Evolutionary conservation across 106 monocot species (phyloP).

Genomic region (Phalaenopsis aphrodite): DNA sequence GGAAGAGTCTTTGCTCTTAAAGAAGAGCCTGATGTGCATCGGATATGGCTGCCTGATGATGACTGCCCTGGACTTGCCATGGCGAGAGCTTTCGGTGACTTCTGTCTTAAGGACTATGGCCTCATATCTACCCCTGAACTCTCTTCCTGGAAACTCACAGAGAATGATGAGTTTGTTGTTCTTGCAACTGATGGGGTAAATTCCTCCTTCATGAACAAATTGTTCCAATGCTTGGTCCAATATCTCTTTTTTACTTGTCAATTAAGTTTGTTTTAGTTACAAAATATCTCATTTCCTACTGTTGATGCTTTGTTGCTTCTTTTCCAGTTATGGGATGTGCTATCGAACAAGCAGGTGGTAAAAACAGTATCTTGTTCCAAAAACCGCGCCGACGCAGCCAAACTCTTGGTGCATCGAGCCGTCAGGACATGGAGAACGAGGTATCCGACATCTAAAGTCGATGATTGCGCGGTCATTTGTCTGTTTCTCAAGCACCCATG

Average conservation of each 20-base stretch:
- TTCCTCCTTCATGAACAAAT: background rate
- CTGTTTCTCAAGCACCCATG: slow-evolving; percentile 32
- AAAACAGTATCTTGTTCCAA: slow-evolving; percentile 37
- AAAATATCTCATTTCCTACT: background rate
- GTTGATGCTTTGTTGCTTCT: background rate
- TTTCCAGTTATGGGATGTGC: slow-evolving; percentile 61
- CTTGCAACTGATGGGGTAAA: slow-evolving; percentile 56
- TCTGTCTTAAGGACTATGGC: slow-evolving; percentile 50
- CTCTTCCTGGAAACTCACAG: slow-evolving; percentile 29
- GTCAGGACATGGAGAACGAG: slow-evolving; percentile 47
- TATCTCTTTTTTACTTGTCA: background rate
- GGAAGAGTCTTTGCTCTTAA: slow-evolving; percentile 46
- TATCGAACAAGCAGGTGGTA: slow-evolving; percentile 52
- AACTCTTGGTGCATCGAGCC: slow-evolving; percentile 36
- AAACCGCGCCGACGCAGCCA: slow-evolving; percentile 43
- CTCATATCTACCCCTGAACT: slow-evolving; percentile 42
- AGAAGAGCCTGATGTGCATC: slow-evolving; percentile 41
- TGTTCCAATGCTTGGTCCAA: background rate
- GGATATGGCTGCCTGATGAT: slow-evolving; percentile 45
- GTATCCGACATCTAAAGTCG: slow-evolving; percentile 47
- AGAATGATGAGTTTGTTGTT: slow-evolving; percentile 42
- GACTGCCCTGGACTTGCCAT: slow-evolving; percentile 49
- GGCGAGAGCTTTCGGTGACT: slow-evolving; percentile 53
- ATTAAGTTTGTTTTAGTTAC: background rate
- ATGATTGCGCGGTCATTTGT: slow-evolving; percentile 66